Evolutionary conservation across 352 stramenopile genomes (phyloP), one percentile per base, ranked within the genome.

Genomic region (Globisporangium mamillatum): DNA sequence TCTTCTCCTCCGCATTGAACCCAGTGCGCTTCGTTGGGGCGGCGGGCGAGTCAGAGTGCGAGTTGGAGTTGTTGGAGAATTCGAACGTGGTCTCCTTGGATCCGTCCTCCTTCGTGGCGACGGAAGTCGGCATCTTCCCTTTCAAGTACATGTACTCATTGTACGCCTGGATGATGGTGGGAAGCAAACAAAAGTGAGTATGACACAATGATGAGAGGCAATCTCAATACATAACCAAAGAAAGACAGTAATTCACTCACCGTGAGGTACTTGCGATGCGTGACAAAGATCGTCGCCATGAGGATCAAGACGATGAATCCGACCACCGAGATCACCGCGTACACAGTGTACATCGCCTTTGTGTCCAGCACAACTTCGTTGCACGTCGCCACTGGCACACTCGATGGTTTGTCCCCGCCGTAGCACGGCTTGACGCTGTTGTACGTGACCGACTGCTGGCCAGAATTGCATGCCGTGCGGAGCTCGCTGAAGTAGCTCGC

Each of bases 91-190:
- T 91, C 61, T 92, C 86, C 27, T 91, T 88, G 0, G 76, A 81
- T 2, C 80, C 81, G 60, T 91, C 81, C 9, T 85, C 80, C 9
- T 84, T 77, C 14, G 71, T 76, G 38, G 76, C 75, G 50, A 87
- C 75, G n/a, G 84, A 73, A 34, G 81, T 81, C 12, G 83, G 83
- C 63, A 90, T 76, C 36, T 91, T 88, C 5, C 84, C 84, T 76
- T 94, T 94, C 53, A 94, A 69, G 58, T 94, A 94, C 55, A 94
- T 69, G 70, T 91, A 94, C 34, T 94, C 84, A 18, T 91, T 90
- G 79, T 91, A 92, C 14, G 78, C 78, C 74, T 83, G 44, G 2
- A 57, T 6, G 54, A 25, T 58, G 3, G 32, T 1, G 29, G 1
- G 9, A 56, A 56, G 18, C 16, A 62, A 25, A 38, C 9, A 44